Conservation (phyloP, 2,329 filamentous ascomycete genomes). For the Cercospora brassicicola region DNA sequence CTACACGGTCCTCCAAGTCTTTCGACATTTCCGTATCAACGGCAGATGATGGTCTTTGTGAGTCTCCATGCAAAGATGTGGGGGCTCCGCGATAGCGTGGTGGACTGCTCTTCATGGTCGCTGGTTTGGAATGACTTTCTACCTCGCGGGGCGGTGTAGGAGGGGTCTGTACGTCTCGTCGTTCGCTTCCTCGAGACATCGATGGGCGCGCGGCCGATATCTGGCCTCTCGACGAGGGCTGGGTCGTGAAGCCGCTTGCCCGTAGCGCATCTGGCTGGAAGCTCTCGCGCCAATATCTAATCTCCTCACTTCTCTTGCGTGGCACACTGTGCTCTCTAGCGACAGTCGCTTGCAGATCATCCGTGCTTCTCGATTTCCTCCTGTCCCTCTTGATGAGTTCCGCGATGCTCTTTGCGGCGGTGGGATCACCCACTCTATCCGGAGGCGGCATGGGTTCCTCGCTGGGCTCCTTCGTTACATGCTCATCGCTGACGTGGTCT, state of each 20-base stretch:
- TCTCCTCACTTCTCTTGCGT: conserved; percentile 40
- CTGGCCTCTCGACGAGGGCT: conserved; percentile 11
- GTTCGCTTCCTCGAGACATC: conserved; percentile 2
- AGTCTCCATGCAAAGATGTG: conserved; percentile 17
- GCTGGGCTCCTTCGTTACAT: background rate
- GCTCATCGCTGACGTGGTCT: conserved; percentile 23
- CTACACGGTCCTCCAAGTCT: conserved; percentile 40
- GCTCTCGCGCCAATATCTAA: conserved; percentile 41
- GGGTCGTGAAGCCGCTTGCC: conserved; percentile 32
- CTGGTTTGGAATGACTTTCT: conserved; percentile 11
- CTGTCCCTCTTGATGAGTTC: conserved; percentile 29
- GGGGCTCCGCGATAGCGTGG: conserved; percentile 13
- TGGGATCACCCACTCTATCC: conserved; percentile 10
- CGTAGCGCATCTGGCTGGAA: conserved; percentile 33
- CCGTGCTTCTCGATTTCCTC: conserved; percentile 39
- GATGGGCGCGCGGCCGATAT: conserved; percentile 10
- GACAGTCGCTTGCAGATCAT: conserved; percentile 31
- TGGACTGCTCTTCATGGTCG: conserved; percentile 23
- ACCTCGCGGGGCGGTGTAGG: background rate
- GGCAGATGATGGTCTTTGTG: conserved; percentile 19
- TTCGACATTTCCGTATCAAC: conserved; percentile 24
- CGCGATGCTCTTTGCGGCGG: conserved; percentile 13
- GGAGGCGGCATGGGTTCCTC: background rate
- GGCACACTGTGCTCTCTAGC: conserved; percentile 24
- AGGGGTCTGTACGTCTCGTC: background rate